Base-by-base conservation (phyloP, 768 basidiomycete species). In the Leucocoprinus leucothites region DNA sequence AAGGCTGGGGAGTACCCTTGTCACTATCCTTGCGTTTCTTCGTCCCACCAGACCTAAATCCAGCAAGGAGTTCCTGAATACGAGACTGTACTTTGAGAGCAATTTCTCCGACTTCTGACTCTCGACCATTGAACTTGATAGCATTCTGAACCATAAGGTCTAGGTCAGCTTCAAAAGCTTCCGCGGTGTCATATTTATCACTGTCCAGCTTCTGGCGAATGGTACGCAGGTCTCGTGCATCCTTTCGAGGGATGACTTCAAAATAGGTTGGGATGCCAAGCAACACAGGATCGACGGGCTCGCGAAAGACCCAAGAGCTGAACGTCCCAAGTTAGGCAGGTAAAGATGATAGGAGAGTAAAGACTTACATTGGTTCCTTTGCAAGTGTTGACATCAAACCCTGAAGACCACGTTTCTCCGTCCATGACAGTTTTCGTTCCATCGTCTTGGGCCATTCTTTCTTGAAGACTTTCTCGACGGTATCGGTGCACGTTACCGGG, bases 111-210 rank as follows among this genome's bases (percentile, higher is more conserved):
- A 92, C 89, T 55, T 91, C 87, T 2, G 89, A 90, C 43, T 87
- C 85, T 1, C 74, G 73, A 0, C 89, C 89, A 61, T 98, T 98
- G 79, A 97, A 98, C 51, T 79, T 82, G 67, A 89, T 81, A 14
- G 95, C 92, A 65, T 98, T 98, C 57, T 82, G 73, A 56, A 92
- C 70, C 94, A 98, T 96, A 41, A 95, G 78, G 42, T 87, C 82
- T 51, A 95, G 71, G 66, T 98, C 96, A 1, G 85, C 87, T 65
- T 91, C 88, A 63, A 96, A 86, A 2, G 83, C 84, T 44, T 90
- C 88, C 49, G 84, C 69, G 2, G 84, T 80, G 28, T 87, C 85
- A 67, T 95, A 95, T 68, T 86, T 88, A 73, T 94, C 93, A 31
- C 72, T 73, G 56, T 93, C 89, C 56, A 98, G 75, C 67, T 88